These are phyloP conservation scores for Exophiala lecanii-corni DNA, from an alignment of 2,329 filamentous ascomycete species.

Conservation along the genomic window DNA sequence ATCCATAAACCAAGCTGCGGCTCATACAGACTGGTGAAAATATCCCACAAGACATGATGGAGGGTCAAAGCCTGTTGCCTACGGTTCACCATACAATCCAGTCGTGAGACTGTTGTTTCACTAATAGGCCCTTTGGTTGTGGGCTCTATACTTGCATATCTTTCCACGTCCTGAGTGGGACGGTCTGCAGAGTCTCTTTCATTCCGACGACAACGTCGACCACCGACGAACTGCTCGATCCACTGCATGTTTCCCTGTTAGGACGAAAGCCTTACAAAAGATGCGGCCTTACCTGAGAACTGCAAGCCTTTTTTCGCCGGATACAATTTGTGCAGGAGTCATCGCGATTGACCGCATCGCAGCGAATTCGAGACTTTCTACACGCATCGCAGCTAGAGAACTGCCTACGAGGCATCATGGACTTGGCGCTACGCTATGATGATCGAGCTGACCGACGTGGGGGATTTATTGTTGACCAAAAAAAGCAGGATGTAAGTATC, in stretches of 20 bases:
- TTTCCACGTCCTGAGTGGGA: neutral
- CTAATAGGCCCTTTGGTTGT: neutral
- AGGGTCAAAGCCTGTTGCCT: slow-evolving; percentile 7
- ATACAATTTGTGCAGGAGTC: slow-evolving; percentile 6
- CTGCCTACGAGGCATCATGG: slow-evolving; percentile 7
- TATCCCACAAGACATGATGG: slow-evolving; percentile 10
- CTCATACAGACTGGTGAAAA: slow-evolving; percentile 11
- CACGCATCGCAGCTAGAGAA: slow-evolving; percentile 12
- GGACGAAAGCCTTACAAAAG: neutral
- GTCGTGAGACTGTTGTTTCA: neutral
- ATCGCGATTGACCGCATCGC: slow-evolving; percentile 3
- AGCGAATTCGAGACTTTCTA: slow-evolving; percentile 9
- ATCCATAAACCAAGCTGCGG: slow-evolving; percentile 12
- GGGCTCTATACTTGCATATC: neutral
- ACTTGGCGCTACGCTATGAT: no score
- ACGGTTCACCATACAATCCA: neutral
- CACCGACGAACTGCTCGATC: neutral
- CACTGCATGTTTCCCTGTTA: neutral
- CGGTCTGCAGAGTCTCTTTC: neutral
- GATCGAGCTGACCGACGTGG: no score
- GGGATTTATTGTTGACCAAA: no score
- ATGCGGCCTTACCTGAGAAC: neutral
- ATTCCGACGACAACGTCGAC: neutral
- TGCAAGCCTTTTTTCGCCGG: slow-evolving; percentile 6
- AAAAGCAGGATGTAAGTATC: no score